Conservation (phyloP, 1,284 basidiomycete genomes). For the Ceratobasidium sp. region DNA sequence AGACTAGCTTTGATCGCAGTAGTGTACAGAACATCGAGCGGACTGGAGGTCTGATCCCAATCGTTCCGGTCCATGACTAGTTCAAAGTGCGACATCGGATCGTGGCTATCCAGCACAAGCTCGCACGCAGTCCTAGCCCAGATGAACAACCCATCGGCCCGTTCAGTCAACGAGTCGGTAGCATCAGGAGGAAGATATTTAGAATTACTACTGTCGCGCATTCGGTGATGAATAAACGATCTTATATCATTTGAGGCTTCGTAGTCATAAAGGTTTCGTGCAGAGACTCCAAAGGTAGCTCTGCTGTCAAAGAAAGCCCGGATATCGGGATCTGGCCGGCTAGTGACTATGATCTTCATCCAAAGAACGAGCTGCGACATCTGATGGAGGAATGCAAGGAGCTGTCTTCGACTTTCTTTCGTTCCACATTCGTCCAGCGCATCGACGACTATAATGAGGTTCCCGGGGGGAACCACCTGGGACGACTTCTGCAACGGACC, state of each 20-base stretch:
- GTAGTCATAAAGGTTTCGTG: neutral
- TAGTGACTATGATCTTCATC: slow-evolving; percentile 30
- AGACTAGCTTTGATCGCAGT: slow-evolving; percentile 5
- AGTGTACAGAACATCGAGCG: slow-evolving; percentile 5
- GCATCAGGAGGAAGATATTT: neutral
- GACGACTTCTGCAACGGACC: neutral
- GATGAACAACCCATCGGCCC: slow-evolving; percentile 31
- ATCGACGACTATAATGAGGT: slow-evolving; percentile 24
- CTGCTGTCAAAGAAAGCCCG: neutral
- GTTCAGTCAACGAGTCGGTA: neutral
- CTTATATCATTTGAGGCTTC: slow-evolving; percentile 17
- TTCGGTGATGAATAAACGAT: neutral
- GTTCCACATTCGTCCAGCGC: slow-evolving; percentile 42
- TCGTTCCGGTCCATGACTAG: neutral
- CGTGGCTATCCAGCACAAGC: neutral
- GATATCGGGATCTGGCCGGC: slow-evolving; percentile 19
- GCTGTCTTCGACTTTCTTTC: neutral
- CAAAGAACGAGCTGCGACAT: slow-evolving; percentile 21
- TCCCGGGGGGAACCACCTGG: neutral
- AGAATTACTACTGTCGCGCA: neutral
- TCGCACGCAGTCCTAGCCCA: slow-evolving; percentile 39
- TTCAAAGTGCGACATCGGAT: neutral
- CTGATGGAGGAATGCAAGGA: neutral
- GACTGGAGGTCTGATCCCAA: neutral
- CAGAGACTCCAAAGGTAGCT: neutral